Evolutionary conservation across 345 rosid genomes (phyloP).

Genomic region (Lepidium didymum): DNA sequence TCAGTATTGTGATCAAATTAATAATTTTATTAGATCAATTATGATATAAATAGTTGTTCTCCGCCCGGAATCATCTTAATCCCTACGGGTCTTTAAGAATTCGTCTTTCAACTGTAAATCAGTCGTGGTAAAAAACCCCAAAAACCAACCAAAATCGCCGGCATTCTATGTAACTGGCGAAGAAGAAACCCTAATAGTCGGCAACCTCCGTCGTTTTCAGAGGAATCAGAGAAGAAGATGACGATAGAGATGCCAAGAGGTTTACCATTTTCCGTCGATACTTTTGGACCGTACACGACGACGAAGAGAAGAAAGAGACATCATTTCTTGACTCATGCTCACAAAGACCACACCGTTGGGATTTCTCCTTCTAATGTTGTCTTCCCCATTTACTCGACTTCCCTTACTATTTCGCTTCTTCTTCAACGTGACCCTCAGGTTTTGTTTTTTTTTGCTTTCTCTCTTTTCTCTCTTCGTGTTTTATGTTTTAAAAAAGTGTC

Average conservation of each 20-base stretch:
- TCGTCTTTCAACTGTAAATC: not conserved
- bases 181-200: not conserved
- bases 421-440: constrained; percentile 57
- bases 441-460: not conserved
- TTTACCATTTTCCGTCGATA: constrained; percentile 79
- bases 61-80: not conserved
- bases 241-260: constrained; percentile 84
- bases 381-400: constrained; percentile 62
- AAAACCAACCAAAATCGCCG: not conserved
- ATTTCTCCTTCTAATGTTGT: constrained; percentile 39
- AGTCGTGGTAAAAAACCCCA: not conserved
- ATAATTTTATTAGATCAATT: too few species aligned
- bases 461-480: not conserved
- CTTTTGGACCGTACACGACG: constrained; percentile 48
- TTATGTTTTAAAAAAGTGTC: not conserved
- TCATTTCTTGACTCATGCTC: constrained; percentile 85
- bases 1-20: too few species aligned
- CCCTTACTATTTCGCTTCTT: constrained; percentile 55
- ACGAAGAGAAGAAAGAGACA: constrained; percentile 61
- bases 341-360: constrained; percentile 65
- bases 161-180: not conserved
- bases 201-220: not conserved
- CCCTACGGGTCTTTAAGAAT: not conserved
- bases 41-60: too few species aligned
- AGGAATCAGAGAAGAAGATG: constrained; percentile 23